Evolutionary conservation across 352 stramenopile species (phyloP).

Genomic region (Saprolegnia diclina): DNA sequence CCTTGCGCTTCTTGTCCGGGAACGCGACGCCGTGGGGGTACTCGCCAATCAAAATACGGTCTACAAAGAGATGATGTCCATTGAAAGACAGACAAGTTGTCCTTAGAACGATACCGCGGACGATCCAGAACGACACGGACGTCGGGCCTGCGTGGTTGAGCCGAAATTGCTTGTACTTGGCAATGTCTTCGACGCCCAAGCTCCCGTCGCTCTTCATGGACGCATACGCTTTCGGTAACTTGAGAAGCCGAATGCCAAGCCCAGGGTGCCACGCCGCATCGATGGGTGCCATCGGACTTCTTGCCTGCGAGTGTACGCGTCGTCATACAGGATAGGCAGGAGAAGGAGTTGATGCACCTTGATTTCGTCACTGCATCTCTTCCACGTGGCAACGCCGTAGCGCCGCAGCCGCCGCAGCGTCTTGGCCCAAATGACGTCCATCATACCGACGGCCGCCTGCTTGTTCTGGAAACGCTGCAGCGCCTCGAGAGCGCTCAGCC

Average conservation of each 20-base stretch:
- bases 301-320: not conserved
- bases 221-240: slow-evolving; percentile 40
- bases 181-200: slow-evolving; percentile 50
- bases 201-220: slow-evolving; percentile 36
- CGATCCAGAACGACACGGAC: slow-evolving; percentile 64
- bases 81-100: not conserved
- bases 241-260: slow-evolving; percentile 53
- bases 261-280: slow-evolving; percentile 55
- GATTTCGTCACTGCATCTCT: not conserved
- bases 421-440: slow-evolving; percentile 17
- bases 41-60: slow-evolving; percentile 44
- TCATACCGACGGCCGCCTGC: not conserved
- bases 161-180: slow-evolving; percentile 60
- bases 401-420: slow-evolving; percentile 15
- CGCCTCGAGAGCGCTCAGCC: slow-evolving; percentile 19
- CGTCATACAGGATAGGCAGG: not conserved
- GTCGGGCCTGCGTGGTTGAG: slow-evolving; percentile 54
- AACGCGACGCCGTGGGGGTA: slow-evolving; percentile 52
- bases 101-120: slow-evolving; percentile 34
- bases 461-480: not conserved
- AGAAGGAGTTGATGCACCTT: not conserved
- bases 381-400: not conserved
- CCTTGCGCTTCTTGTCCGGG: slow-evolving; percentile 32
- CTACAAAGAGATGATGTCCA: not conserved
- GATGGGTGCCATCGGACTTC: not conserved